Evolutionary conservation across 1,139 yeast species (phyloP), one percentile per base, ranked within the genome.

Genomic region (Blastobotrys niveus): DNA sequence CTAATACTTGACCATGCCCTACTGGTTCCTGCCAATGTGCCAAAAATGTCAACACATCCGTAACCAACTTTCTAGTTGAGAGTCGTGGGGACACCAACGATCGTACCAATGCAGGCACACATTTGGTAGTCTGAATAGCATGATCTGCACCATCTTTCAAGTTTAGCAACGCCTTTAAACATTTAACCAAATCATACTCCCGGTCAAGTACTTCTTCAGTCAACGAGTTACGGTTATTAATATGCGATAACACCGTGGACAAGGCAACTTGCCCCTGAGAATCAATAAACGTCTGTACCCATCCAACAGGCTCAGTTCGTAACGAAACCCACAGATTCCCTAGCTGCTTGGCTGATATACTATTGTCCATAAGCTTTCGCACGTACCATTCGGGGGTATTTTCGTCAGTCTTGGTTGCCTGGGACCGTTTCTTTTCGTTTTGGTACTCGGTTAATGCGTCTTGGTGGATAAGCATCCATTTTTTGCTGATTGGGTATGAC

Each of bases 381-480:
- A 93, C 89, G 63, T 84, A 91, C 60, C 77, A 80, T 52, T 80
- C 86, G 1, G 96, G 95, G 3, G 83, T 71, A 25, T 72, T 68
- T 31, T 71, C 68, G 48, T 72, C 73, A 43, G 67, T 70, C 32
- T 64, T 62, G 41, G 43, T 40, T 21, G 52, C 43, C 47, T 39
- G 57, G 47, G 51, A 53, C 51, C 67, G 63, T 49, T 54, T 74
- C 60, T 62, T 73, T 75, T 59, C 74, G 71, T 56, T 82, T 73
- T 82, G 82, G 57, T 72, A 72, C 56, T 86, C 96, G 6, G 89
- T 77, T 46, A 85, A 71, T 27, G 83, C 80, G 62, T 88, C 96
- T 61, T 91, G 97, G 55, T 83, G 80, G 36, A 91, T 83, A 55
- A 91, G 72, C 80, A 85, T 79, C 95, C 96, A 87, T 64, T 91